These are phyloP conservation scores for Botrytis byssoidea DNA, from an alignment of 2,329 filamentous ascomycete genomes.

Conservation along the genomic window DNA sequence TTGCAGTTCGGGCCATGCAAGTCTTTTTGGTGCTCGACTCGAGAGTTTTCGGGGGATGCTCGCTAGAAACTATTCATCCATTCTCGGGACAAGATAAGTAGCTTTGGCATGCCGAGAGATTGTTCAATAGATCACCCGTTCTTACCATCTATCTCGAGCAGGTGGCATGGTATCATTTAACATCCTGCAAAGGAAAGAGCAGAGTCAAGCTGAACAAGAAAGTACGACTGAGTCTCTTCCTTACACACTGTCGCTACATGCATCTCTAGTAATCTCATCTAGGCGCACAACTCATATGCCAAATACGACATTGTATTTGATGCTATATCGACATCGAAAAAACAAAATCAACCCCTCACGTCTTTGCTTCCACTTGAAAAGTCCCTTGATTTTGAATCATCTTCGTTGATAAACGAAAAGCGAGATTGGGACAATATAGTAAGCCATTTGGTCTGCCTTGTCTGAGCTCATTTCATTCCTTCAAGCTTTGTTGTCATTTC, in stretches of 20 bases:
- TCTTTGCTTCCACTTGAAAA: background rate
- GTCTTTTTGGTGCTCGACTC: background rate
- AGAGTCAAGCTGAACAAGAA: background rate
- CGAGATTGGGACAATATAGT: background rate
- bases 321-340: accelerated
- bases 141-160: background rate
- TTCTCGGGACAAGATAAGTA: background rate
- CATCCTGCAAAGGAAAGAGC: background rate
- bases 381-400: background rate
- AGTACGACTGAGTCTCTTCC: background rate
- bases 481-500: background rate
- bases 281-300: background rate
- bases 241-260: background rate
- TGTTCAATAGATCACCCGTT: background rate
- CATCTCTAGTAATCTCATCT: background rate
- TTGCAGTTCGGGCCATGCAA: background rate
- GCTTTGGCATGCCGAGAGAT: background rate
- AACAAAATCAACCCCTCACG: background rate
- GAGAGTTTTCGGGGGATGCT: background rate
- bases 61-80: background rate
- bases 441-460: background rate
- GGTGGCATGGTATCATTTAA: background rate
- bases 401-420: background rate
- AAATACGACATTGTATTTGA: background rate
- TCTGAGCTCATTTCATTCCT: background rate